Evolutionary conservation across 2,329 filamentous ascomycete genomes (phyloP), one percentile per base, ranked within the genome.

Genomic region (Neoascochyta sp.): DNA sequence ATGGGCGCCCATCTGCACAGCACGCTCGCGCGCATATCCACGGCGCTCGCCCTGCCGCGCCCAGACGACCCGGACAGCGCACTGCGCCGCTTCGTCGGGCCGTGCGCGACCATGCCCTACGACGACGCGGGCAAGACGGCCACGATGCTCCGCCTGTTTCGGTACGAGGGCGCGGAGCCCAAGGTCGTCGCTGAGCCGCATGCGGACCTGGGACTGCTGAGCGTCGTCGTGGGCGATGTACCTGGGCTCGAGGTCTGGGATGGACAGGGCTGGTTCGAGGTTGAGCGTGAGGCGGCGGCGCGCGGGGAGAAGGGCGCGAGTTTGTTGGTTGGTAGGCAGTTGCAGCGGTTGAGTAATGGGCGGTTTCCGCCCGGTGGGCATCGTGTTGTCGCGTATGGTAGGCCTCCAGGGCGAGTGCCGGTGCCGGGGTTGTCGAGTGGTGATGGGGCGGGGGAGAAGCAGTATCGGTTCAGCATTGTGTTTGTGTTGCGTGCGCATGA

Each of bases 131-230:
- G 44, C 0, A 59, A 54, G 28, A 60, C 55, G 3, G 52, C 54
- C 11, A 62, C 57, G 2, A 63, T 64, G 60, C 20, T 64, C 11
- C 34, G 60, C 3, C 32, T 64, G 1, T 64, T 64, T 24, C 30
- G 59, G 20, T 64, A 64, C 22, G 60, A 63, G 16, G 52, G 51
- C 1, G 55, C 52, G 50, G 51, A 57, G 4, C 39, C 36, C 1
- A 64, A 62, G 22, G 42, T 57, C 5, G 59, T 64, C 7, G 59
- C 60, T 4, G 60, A 64, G 28, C 45, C 60, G 6, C 61, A 64
- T 34, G 45, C 50, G 2, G 61, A 64, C 45, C 33, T 64, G 4
- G 61, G 61, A 0, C 26, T 64, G 3, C 27, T 64, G 11, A 54
- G 47, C 16, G 42, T 56, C 1, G 61, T 64, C 0, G 45, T 63